These are phyloP conservation scores for Boletellus ananiceps DNA, from an alignment of 768 basidiomycete genomes.

Conservation along the genomic window DNA sequence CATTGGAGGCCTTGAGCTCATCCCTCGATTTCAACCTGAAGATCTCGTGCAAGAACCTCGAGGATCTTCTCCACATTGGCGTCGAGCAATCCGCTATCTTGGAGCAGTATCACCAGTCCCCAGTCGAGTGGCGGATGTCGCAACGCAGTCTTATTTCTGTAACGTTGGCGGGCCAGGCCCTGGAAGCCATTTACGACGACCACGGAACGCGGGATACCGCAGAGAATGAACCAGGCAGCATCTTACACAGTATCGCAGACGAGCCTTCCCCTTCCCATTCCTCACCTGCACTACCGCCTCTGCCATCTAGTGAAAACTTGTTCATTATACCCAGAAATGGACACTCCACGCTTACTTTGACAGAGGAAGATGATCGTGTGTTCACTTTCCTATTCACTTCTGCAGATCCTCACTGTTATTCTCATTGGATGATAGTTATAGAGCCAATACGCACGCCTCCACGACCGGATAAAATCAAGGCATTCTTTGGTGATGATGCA, in stretches of 20 bases:
- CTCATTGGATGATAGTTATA: slow-evolving; percentile 12
- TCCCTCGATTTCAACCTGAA: slow-evolving; percentile 34
- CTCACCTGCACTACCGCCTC: slow-evolving; percentile 6
- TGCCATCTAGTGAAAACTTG: slow-evolving; percentile 12
- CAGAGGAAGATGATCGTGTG: slow-evolving; percentile 20
- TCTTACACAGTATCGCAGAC: slow-evolving; percentile 9
- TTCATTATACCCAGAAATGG: not conserved
- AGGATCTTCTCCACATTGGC: slow-evolving; percentile 35
- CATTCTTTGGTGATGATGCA: slow-evolving; percentile 49
- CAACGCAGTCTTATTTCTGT: slow-evolving; percentile 35
- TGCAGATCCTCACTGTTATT: not conserved
- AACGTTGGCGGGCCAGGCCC: slow-evolving; percentile 20
- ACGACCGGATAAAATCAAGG: slow-evolving; percentile 40
- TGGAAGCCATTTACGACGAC: slow-evolving; percentile 16
- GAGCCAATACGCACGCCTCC: slow-evolving; percentile 13
- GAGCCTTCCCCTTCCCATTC: not conserved
- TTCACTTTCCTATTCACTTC: not conserved
- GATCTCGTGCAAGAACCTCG: slow-evolving; percentile 35
- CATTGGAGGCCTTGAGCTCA: slow-evolving; percentile 26
- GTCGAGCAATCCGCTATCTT: slow-evolving; percentile 39
- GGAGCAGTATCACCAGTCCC: slow-evolving; percentile 35
- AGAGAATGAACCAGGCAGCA: slow-evolving; percentile 10
- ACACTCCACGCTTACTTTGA: not conserved
- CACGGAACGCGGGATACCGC: slow-evolving; percentile 5
- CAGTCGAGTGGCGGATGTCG: slow-evolving; percentile 45